These are phyloP conservation scores for Populus simonii DNA, from an alignment of 345 rosid genomes.

Conservation along the genomic window DNA sequence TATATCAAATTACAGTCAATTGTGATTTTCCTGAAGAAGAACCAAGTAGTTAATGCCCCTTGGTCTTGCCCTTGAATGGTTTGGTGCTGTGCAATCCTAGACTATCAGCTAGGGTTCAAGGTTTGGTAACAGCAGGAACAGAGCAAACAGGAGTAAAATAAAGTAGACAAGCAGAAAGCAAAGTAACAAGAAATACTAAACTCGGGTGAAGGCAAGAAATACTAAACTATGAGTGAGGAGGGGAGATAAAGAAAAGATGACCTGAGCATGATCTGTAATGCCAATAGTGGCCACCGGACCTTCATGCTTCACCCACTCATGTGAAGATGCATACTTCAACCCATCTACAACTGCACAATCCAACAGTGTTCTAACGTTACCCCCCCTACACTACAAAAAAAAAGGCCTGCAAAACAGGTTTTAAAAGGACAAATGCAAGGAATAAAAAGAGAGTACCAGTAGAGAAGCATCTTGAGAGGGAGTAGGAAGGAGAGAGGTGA, in stretches of 20 bases:
- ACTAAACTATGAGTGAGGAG: too few species aligned
- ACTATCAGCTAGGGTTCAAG: neutral
- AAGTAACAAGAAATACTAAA: neutral
- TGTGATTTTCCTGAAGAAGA: neutral
- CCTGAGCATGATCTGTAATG: conserved; percentile 98
- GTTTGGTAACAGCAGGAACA: neutral
- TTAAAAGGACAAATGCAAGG: neutral
- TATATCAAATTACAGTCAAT: neutral
- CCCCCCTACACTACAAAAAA: neutral
- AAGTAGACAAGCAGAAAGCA: neutral
- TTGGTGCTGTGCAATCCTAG: neutral
- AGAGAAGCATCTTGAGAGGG: conserved; percentile 82
- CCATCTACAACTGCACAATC: conserved; percentile 73
- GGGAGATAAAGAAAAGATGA: conserved; percentile 14
- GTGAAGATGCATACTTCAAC: conserved; percentile 82
- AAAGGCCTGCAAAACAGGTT: neutral
- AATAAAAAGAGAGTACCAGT: conserved; percentile 36
- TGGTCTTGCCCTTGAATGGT: neutral
- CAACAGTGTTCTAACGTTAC: neutral
- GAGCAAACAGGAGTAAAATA: neutral
- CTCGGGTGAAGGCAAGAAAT: neutral
- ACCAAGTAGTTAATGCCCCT: neutral
- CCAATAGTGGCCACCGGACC: conserved; percentile 82
- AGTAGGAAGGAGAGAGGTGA: conserved; percentile 44
- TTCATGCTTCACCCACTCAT: conserved; percentile 95